A percentile compares a stretch with the other conserved stretches of the same genome.
Conservation (phyloP, 2,329 filamentous ascomycete genomes). For the Fusarium haematococcum region DNA sequence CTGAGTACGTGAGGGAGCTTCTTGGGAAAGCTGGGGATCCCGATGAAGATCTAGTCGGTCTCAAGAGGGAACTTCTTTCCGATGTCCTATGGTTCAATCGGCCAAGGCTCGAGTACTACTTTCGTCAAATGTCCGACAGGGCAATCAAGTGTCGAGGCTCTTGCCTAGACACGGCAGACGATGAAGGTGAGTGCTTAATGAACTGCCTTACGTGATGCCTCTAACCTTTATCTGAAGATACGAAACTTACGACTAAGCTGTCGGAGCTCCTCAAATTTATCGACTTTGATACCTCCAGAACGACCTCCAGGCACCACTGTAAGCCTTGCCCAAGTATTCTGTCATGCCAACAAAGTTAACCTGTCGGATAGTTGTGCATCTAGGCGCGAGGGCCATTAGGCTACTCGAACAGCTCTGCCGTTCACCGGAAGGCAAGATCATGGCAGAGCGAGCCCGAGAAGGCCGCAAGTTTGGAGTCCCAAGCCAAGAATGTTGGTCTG, state of each 20-base stretch:
- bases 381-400: background rate
- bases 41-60: background rate
- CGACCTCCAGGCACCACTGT: background rate
- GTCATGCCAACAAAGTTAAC: background rate
- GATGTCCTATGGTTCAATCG: conserved; percentile 22
- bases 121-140: background rate
- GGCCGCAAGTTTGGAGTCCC: conserved; percentile 10
- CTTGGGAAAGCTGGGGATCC: background rate
- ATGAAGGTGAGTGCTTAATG: background rate
- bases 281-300: background rate
- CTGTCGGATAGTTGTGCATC: background rate
- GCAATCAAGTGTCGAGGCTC: background rate
- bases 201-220: background rate
- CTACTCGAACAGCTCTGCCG: conserved; percentile 1
- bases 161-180: background rate
- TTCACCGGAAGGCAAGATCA: background rate
- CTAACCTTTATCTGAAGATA: background rate
- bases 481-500: conserved; percentile 32
- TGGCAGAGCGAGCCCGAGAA: conserved; percentile 7
- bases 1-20: conserved; percentile 4
- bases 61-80: background rate
- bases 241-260: background rate
- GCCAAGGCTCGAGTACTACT: conserved; percentile 8
- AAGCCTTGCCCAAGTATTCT: background rate
- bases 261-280: background rate